Evolutionary conservation across 225 moss, liverwort and hornwort species (phyloP).

Genomic region (Takakia lepidozioides): DNA sequence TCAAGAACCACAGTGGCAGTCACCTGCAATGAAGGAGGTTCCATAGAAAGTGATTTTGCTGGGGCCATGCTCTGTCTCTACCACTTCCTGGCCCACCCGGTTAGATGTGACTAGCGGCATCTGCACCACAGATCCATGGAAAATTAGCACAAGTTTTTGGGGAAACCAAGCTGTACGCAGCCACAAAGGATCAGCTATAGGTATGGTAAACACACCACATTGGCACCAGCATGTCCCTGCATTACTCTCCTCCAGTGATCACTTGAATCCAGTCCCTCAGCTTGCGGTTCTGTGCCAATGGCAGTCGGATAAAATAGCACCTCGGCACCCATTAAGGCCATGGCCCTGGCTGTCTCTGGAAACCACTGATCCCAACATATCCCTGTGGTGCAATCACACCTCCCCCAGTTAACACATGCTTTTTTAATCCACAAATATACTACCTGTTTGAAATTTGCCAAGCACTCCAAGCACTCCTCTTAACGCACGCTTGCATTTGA

Average conservation of each 20-base stretch:
- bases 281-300: conserved; percentile 85
- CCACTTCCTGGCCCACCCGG: conserved; percentile 63
- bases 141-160: too few species aligned
- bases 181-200: too few species aligned
- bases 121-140: conserved; percentile 11
- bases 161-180: too few species aligned
- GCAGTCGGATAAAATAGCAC: conserved; percentile 86
- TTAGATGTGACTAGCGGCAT: conserved; percentile 76
- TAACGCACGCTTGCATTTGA: too few species aligned
- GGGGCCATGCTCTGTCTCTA: conserved; percentile 77
- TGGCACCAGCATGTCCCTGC: conserved; percentile 97
- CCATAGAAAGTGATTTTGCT: conserved; percentile 87
- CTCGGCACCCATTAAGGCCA: conserved; percentile 87
- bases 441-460: too few species aligned
- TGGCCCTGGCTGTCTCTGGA: conserved; percentile 74
- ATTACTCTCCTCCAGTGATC: conserved; percentile 90
- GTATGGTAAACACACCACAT: conserved; percentile 47
- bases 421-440: too few species aligned
- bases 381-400: conserved; percentile 28
- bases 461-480: too few species aligned
- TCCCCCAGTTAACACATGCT: too few species aligned
- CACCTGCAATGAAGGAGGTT: conserved; percentile 79
- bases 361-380: conserved; percentile 99
- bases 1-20: background rate
- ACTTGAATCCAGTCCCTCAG: conserved; percentile 60